Percentiles rank a stretch among this genome's conserved stretches.
Conservation (phyloP, 345 rosid species). For the Hypericum androsaemum region DNA sequence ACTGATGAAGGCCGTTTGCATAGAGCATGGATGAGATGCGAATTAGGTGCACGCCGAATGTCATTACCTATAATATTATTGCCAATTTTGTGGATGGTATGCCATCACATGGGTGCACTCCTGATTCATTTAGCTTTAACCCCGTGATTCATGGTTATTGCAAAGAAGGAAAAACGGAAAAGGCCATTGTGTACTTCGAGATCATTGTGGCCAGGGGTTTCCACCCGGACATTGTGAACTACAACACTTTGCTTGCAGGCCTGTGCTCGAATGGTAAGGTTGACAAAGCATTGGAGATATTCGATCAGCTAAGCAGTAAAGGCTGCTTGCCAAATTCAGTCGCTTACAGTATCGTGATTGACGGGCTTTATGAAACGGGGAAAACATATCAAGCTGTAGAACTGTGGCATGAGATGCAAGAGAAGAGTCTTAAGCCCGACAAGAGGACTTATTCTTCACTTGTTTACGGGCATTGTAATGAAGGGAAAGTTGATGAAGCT, state of each 20-base stretch:
- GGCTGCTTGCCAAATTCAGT: slow-evolving; percentile 76
- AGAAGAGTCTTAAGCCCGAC: slow-evolving; percentile 68
- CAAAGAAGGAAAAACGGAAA: slow-evolving; percentile 85
- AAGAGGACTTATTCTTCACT: slow-evolving; percentile 65
- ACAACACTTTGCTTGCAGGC: slow-evolving; percentile 75
- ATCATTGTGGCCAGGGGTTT: slow-evolving; percentile 80
- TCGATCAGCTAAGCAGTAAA: slow-evolving; percentile 61
- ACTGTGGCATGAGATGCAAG: slow-evolving; percentile 68
- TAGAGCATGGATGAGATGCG: slow-evolving; percentile 86
- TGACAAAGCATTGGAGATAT: slow-evolving; percentile 75
- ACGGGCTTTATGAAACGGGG: slow-evolving; percentile 71
- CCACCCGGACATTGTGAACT: slow-evolving; percentile 84
- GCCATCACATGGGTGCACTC: slow-evolving; percentile 70
- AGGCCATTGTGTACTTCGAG: slow-evolving; percentile 71
- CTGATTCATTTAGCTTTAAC: slow-evolving; percentile 72
- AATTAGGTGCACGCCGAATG: slow-evolving; percentile 67
- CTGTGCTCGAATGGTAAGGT: slow-evolving; percentile 82
- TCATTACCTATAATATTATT: slow-evolving; percentile 65
- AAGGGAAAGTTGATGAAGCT: slow-evolving; percentile 79
- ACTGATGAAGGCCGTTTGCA: slow-evolving; percentile 77
- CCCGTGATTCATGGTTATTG: slow-evolving; percentile 83
- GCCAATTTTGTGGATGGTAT: slow-evolving; percentile 73
- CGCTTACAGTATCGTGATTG: slow-evolving; percentile 79
- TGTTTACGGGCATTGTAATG: slow-evolving; percentile 69
- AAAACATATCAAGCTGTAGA: slow-evolving; percentile 60